These are phyloP conservation scores for Diplodia intermedia DNA, from an alignment of 2,329 filamentous ascomycete genomes.

Conservation along the genomic window DNA sequence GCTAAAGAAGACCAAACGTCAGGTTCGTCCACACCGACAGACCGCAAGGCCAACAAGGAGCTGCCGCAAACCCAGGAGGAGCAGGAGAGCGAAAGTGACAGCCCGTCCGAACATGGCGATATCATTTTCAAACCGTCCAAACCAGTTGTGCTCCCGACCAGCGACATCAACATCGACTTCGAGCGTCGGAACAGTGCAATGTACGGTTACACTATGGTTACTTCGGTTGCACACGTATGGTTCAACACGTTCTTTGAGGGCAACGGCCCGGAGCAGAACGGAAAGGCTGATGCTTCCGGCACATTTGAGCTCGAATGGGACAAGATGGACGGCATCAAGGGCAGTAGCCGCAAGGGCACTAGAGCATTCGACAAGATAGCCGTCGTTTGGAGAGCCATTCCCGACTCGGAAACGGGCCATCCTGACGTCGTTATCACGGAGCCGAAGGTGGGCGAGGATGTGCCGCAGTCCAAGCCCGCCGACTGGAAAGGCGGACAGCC, in stretches of 20 bases:
- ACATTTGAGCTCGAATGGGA: conserved; percentile 77
- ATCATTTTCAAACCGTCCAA: conserved; percentile 78
- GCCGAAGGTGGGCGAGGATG: conserved; percentile 69
- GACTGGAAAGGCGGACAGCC: conserved; percentile 73
- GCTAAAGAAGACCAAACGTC: not conserved
- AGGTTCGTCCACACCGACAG: conserved; percentile 30
- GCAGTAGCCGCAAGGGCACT: conserved; percentile 80
- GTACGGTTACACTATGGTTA: conserved; percentile 84
- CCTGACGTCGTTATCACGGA: conserved; percentile 63
- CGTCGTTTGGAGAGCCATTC: conserved; percentile 76
- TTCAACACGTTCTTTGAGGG: conserved; percentile 96
- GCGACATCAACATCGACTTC: conserved; percentile 88
- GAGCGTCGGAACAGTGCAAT: conserved; percentile 83
- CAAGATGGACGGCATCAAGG: conserved; percentile 92
- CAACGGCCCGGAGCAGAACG: conserved; percentile 71
- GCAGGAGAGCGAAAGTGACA: not conserved
- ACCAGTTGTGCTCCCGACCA: conserved; percentile 75
- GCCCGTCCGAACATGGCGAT: conserved; percentile 47
- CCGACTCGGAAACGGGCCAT: conserved; percentile 40
- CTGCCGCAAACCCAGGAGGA: not conserved
- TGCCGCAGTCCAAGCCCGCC: conserved; percentile 72
- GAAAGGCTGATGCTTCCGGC: conserved; percentile 71
- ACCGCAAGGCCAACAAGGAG: conserved; percentile 29
- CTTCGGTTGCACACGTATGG: conserved; percentile 93
- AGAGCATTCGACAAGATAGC: conserved; percentile 81